phyloP scores from a whole-genome alignment of 2,329 filamentous ascomycete species.

The Fusarium nematophilum region DNA sequence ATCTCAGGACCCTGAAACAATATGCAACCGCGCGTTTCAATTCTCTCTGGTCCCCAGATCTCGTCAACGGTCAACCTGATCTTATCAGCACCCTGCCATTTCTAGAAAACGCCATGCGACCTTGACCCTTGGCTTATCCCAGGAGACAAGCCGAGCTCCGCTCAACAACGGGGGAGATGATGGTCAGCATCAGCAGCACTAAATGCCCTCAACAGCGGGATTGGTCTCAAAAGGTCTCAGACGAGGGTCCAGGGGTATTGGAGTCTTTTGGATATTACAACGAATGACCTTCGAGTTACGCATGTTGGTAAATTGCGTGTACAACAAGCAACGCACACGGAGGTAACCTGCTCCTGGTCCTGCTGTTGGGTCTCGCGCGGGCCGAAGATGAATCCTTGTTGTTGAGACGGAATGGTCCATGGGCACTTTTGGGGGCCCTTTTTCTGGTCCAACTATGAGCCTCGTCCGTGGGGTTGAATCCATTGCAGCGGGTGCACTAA shows the following conservation, averaged over 20 bases:
- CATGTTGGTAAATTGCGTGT: conserved; percentile 7
- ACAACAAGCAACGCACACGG: conserved; percentile 19
- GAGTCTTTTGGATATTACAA: conserved; percentile 16
- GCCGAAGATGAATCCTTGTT: conserved; percentile 18
- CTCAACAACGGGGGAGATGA: not conserved
- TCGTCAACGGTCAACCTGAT: too few relatives aligned
- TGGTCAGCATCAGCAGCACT: conserved; percentile 10
- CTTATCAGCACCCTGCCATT: not conserved
- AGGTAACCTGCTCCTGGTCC: conserved; percentile 24
- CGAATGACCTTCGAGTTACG: conserved; percentile 22
- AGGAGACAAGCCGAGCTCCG: not conserved
- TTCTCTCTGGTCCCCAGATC: not conserved
- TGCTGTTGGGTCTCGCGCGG: not conserved
- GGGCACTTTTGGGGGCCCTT: conserved; percentile 6
- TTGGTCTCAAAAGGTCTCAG: conserved; percentile 11
- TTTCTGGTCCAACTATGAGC: not conserved
- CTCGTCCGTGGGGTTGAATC: conserved; percentile 2
- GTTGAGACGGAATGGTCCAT: conserved; percentile 12
- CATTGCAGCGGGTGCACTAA: conserved; percentile 20
- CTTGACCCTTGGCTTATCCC: not conserved
- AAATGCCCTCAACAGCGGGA: conserved; percentile 11
- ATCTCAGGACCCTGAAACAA: not conserved
- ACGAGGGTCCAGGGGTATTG: conserved; percentile 17
- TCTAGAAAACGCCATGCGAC: not conserved
- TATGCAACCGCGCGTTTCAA: conserved; percentile 1